Base-by-base conservation (phyloP, 805 yeast species). In the Dipodascus geniculatus region DNA sequence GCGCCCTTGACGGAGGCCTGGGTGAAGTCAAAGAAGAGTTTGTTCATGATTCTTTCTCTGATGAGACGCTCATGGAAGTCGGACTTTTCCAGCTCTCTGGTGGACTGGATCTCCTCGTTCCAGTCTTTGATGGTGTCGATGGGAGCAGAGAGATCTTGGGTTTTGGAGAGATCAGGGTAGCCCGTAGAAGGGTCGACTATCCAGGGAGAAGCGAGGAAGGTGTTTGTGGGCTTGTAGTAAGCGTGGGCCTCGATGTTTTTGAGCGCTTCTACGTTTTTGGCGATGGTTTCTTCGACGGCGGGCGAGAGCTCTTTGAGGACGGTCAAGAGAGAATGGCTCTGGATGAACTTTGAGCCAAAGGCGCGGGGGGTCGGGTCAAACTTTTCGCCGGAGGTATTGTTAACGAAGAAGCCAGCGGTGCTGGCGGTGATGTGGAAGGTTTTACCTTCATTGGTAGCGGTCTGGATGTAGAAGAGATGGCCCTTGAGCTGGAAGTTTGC, bases 91-190 rank as follows among this genome's bases (percentile, higher is more conserved):
- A 88, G 74, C 59, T 89, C 96, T 57, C 81, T 79, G 50, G 87
- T 75, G 2, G 87, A 75, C 72, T 93, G 98, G 63, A 81, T 81
- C 61, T 93, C 97, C 59, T 85, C 96, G 66, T 89, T 89, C 86
- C 95, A 90, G 62, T 91, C 96, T 62, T 83, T 83, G 47, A 71
- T 68, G 24, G 78, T 75, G 47, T 82, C 85, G 58, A 80, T 85
- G 22, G 48, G 68, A 61, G 48, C 81, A 69, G 51, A 72, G 72
- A 57, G 68, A 78, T 75, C 70, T 69, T 85, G 93, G 33, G 82
- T 67, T 58, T 83, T 74, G 22, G 81, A 77, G 50, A 77, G 62
- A 62, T 87, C 95, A 3, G 88, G 79, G 3, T 55, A 54, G 42
- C 62, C 63, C 20, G 65, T 28, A 35, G 65, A 63, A n/a, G 63